Evolutionary conservation across 768 basidiomycete species (phyloP).

Genomic region (Crassisporium funariophilum): DNA sequence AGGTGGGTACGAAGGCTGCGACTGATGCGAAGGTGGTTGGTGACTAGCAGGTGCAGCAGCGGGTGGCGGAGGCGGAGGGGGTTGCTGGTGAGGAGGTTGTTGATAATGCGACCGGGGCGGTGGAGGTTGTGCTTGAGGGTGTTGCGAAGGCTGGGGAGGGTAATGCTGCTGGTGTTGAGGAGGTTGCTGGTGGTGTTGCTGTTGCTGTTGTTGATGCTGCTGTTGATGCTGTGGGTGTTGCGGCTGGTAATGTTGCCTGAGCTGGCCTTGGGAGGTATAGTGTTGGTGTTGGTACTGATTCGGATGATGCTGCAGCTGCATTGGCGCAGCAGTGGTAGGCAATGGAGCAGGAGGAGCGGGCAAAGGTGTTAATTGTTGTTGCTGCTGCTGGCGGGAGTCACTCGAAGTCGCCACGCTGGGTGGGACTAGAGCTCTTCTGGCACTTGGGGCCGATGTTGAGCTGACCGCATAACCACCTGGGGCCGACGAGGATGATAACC

Average conservation of each 20-base stretch:
- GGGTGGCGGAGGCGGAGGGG: conserved; percentile 1
- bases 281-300: conserved; percentile 14
- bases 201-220: conserved; percentile 10
- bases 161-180: no score
- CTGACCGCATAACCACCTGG: background rate
- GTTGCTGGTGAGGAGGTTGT: conserved; percentile 11
- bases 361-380: conserved; percentile 15
- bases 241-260: conserved; percentile 24
- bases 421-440: background rate
- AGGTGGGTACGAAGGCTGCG: conserved; percentile 22
- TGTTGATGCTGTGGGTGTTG: conserved; percentile 14
- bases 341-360: conserved; percentile 16
- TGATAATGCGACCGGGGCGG: conserved; percentile 14
- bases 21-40: conserved; percentile 9
- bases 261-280: conserved; percentile 13
- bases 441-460: conserved; percentile 1
- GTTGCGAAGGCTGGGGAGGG: background rate
- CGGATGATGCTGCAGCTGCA: conserved; percentile 28
- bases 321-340: conserved; percentile 25
- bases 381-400: conserved; percentile 6
- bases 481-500: background rate
- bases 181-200: conserved; percentile 6
- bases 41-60: conserved; percentile 8
- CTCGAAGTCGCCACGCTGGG: background rate
- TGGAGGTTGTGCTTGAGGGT: conserved; percentile 8